These are phyloP conservation scores for Conticribra guillardii DNA, from an alignment of 108 stramenopile genomes.

Conservation along the genomic window DNA sequence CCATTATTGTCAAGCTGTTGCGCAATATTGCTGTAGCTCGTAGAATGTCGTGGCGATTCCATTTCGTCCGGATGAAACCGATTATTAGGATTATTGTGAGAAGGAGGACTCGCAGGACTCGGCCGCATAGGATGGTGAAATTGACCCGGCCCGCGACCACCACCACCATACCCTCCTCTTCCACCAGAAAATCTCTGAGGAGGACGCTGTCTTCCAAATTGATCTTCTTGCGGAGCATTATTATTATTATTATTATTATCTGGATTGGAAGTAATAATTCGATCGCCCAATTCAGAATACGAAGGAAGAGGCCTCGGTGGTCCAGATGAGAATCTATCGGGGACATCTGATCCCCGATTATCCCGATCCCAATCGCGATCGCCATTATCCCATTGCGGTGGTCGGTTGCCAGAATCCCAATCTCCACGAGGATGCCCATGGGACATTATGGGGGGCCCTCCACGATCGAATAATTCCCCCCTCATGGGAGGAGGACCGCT, in stretches of 20 bases:
- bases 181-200: slow-evolving; percentile 18
- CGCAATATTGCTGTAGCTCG: slow-evolving; percentile 12
- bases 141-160: not conserved
- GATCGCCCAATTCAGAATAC: not conserved
- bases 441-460: not conserved
- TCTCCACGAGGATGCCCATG: slow-evolving; percentile 5
- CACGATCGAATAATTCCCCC: not conserved
- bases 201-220: slow-evolving; percentile 49
- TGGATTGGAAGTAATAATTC: not conserved
- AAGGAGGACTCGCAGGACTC: no score
- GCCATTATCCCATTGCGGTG: not conserved
- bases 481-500: not conserved
- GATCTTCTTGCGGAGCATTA: slow-evolving; percentile 34
- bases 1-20: slow-evolving; percentile 12
- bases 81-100: no score
- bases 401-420: slow-evolving; percentile 4
- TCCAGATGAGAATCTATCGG: not conserved
- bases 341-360: not conserved
- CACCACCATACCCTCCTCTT: slow-evolving; percentile 30
- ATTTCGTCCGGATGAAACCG: slow-evolving; percentile 27
- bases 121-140: not conserved
- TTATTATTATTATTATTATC: not conserved
- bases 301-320: not conserved
- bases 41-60: slow-evolving; percentile 14
- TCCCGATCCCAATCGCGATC: not conserved